Evolutionary conservation across 108 stramenopile genomes (phyloP).

Genomic region (Pseudonitzschia pungens): DNA sequence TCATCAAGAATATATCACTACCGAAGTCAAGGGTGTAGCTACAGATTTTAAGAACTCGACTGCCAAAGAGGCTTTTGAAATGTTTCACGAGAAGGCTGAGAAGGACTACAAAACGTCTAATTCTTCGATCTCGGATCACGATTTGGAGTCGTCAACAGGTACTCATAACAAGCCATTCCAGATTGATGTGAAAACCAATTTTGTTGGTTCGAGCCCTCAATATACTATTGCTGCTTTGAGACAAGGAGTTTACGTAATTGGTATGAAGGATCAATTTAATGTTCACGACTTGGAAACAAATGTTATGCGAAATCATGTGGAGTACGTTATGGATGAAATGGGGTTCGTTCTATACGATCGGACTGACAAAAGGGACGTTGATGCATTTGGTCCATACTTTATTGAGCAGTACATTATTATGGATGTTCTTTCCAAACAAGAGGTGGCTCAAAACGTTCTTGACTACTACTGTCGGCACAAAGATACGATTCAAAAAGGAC

Average conservation of each 20-base stretch:
- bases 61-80: slow-evolving; percentile 11
- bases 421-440: slow-evolving; percentile 39
- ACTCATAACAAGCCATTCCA: background rate
- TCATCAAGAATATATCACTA: slow-evolving; percentile 20
- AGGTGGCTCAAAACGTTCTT: slow-evolving; percentile 34
- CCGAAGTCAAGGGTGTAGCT: slow-evolving; percentile 16
- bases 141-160: background rate
- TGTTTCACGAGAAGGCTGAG: slow-evolving; percentile 7
- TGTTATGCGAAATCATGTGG: slow-evolving; percentile 21
- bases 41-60: slow-evolving; percentile 14
- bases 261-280: slow-evolving; percentile 42
- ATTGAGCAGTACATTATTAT: slow-evolving; percentile 41
- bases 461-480: slow-evolving; percentile 28
- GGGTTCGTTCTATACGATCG: slow-evolving; percentile 32
- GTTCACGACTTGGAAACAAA: slow-evolving; percentile 22
- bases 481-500: slow-evolving; percentile 24
- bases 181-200: slow-evolving; percentile 18
- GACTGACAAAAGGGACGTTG: slow-evolving; percentile 19
- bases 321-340: slow-evolving; percentile 31
- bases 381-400: slow-evolving; percentile 33
- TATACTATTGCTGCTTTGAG: slow-evolving; percentile 31
- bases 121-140: background rate
- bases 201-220: slow-evolving; percentile 31
- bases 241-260: slow-evolving; percentile 35
- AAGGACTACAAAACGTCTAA: background rate